Evolutionary conservation across 148 eudicot genomes (phyloP), one percentile per base, ranked within the genome.

Genomic region (Drosera capensis): DNA sequence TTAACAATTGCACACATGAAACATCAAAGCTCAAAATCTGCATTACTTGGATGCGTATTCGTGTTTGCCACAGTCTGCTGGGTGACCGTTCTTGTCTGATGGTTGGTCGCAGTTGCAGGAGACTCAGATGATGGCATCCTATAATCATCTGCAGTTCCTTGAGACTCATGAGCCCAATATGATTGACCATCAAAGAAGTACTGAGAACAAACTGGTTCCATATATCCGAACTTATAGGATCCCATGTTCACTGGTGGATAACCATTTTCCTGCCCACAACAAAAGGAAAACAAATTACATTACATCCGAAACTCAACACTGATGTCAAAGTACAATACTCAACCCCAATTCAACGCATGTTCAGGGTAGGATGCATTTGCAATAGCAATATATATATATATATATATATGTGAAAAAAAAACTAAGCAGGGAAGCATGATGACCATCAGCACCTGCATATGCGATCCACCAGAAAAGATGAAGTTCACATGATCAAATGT

Each of bases 401-500:
- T n/a, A n/a, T n/a, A n/a, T n/a, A n/a, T n/a, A n/a, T n/a, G n/a
- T n/a, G n/a, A n/a, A n/a, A n/a, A n/a, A n/a, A 34, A 3, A 34
- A 11, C 8, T 16, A 17, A 1, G 1, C 21, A 20, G 20, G 23
- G 20, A 19, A 45, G n/a, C 13, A 14, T 23, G 45, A 36, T 13
- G 14, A 1, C 12, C 0, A 34, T 35, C 17, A 20, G 36, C 68
- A 86, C 96, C 96, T 82, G 82, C 36, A 72, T 52, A 45, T 71
- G 67, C 30, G 70, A 58, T 40, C 79, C 55, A 34, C 85, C 95
- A 8, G 95, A 65, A 55, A 90, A 90, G 46, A 90, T 84, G 76
- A 71, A 90, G 75, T 90, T 90, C 16, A 78, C 78, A 67, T 90
- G 95, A 48, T 90, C 95, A 53, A 78, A 90, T 1, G 97, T 79